Conservation (phyloP, 345 rosid species). For the Hibiscus tridactylites region DNA sequence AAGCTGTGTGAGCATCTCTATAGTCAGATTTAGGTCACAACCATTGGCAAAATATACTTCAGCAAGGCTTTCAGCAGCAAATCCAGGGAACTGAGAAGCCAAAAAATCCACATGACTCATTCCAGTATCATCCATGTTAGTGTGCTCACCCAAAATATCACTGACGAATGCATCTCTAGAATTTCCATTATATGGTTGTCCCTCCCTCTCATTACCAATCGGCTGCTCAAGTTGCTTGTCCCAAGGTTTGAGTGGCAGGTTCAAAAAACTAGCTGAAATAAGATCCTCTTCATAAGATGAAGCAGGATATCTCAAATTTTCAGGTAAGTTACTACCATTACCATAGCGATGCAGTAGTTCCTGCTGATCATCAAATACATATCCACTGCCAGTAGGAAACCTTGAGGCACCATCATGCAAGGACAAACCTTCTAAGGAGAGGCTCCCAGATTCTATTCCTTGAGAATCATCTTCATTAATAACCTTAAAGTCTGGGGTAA, state of each 20-base stretch:
- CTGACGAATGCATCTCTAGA: slow-evolving; percentile 41
- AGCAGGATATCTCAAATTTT: slow-evolving; percentile 47
- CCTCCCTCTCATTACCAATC: slow-evolving; percentile 48
- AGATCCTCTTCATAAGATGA: slow-evolving; percentile 63
- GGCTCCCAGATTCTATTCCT: slow-evolving; percentile 35
- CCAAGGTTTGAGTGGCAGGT: slow-evolving; percentile 57
- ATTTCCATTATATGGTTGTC: slow-evolving; percentile 42
- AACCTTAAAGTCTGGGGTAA: slow-evolving; percentile 88
- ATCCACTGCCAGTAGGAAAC: slow-evolving; percentile 48
- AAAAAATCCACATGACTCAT: slow-evolving; percentile 72
- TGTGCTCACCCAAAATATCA: slow-evolving; percentile 50
- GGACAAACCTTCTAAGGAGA: slow-evolving; percentile 70
- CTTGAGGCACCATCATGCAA: slow-evolving; percentile 46
- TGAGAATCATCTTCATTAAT: slow-evolving; percentile 69
- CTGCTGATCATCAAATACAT: slow-evolving; percentile 35
- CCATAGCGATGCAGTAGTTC: slow-evolving; percentile 42
- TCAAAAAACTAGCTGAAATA: slow-evolving; percentile 34
- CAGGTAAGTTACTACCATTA: slow-evolving; percentile 48
- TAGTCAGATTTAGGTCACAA: slow-evolving; percentile 75
- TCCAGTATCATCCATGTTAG: slow-evolving; percentile 45
- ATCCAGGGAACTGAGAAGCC: slow-evolving; percentile 89
- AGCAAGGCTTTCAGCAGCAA: slow-evolving; percentile 89
- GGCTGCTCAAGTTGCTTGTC: slow-evolving; percentile 69
- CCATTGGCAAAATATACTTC: slow-evolving; percentile 91
- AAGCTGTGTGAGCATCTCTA: slow-evolving; percentile 97